These are phyloP conservation scores for Cyberlindnera japonica DNA, from an alignment of 805 yeast species.

Conservation along the genomic window DNA sequence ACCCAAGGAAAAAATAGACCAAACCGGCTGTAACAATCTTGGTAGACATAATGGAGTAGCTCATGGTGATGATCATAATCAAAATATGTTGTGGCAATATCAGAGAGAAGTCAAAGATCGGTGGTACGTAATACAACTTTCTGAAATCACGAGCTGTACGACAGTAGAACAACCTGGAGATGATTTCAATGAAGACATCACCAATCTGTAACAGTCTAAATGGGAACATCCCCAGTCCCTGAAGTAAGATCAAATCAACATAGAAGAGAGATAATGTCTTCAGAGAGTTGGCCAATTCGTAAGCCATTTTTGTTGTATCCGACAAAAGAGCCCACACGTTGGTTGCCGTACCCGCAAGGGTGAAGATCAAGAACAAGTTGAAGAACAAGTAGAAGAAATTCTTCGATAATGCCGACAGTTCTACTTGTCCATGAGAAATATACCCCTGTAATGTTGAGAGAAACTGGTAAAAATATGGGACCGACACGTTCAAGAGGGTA, in stretches of 20 bases:
- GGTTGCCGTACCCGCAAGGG: slow-evolving; percentile 89
- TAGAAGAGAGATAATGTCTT: slow-evolving; percentile 80
- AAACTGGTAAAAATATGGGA: slow-evolving; percentile 84
- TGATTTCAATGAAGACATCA: slow-evolving; percentile 66
- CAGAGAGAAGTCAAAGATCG: slow-evolving; percentile 87
- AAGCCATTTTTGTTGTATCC: slow-evolving; percentile 88
- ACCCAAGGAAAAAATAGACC: slow-evolving; percentile 80
- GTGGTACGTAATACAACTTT: slow-evolving; percentile 70
- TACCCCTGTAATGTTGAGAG: slow-evolving; percentile 81
- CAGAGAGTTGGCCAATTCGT: slow-evolving; percentile 78
- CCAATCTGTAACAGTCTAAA: slow-evolving; percentile 79
- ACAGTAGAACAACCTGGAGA: slow-evolving; percentile 50
- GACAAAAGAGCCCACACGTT: slow-evolving; percentile 73
- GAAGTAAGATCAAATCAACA: slow-evolving; percentile 78
- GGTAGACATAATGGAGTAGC: slow-evolving; percentile 87
- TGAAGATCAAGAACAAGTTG: slow-evolving; percentile 87
- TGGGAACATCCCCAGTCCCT: slow-evolving; percentile 88
- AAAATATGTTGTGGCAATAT: slow-evolving; percentile 89
- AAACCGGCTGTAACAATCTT: slow-evolving; percentile 84
- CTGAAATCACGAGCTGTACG: slow-evolving; percentile 82
- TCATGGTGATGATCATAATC: slow-evolving; percentile 77
- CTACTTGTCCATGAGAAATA: slow-evolving; percentile 89
- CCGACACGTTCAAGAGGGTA: slow-evolving; percentile 74
- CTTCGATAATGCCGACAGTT: slow-evolving; percentile 84
- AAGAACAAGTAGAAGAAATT: slow-evolving; percentile 94